Evolutionary conservation across 106 monocot species (phyloP), one percentile per base, ranked within the genome.

Genomic region (Xerophyta viscosa): DNA sequence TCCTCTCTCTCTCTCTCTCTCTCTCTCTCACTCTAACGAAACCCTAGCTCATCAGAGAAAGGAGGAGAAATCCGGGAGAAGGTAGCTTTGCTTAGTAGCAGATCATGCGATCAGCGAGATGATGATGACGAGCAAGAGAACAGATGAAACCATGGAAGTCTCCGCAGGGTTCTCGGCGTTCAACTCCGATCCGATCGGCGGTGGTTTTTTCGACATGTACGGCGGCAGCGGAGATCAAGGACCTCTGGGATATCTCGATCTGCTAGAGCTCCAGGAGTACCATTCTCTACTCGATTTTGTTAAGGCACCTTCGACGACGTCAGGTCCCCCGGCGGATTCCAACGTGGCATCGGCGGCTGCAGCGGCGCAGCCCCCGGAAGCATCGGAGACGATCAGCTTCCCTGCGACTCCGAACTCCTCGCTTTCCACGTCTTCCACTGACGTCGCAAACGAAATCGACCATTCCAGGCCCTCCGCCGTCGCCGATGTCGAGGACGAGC

Each of bases 331-430:
- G 0, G 20, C 54, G 0, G 13, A 45, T 1, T 22, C 29, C 0
- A 17, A 10, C 15, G 29, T 22, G 23, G 31, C 10, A 8, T 15
- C 3, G 15, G 39, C 39, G 10, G 13, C 39, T 33, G 33, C 33
- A 12, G n/a, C n/a, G n/a, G 13, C 45, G 15, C 31, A 10, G 13
- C 22, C 39, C 14, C 41, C 43, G 15, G 66, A 66, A 25, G 48
- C 53, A 8, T 36, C 60, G 4, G 63, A 58, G 26, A 42, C 7
- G 10, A 19, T 20, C 25, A 72, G 60, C 50, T 26, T 69, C 25
- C 73, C 73, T 8, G 54, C 64, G 42, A 75, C 68, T 2, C 72
- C 82, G 5, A 70, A 80, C 63, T 61, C 64, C 0, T 82, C 76
- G 24, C 33, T 72, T n/a, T 64, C 72, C 3, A 67, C 67, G 7